Evolutionary conservation across 352 stramenopile species (phyloP), one percentile per base, ranked within the genome.

Genomic region (Thraustochytrium striatum): DNA sequence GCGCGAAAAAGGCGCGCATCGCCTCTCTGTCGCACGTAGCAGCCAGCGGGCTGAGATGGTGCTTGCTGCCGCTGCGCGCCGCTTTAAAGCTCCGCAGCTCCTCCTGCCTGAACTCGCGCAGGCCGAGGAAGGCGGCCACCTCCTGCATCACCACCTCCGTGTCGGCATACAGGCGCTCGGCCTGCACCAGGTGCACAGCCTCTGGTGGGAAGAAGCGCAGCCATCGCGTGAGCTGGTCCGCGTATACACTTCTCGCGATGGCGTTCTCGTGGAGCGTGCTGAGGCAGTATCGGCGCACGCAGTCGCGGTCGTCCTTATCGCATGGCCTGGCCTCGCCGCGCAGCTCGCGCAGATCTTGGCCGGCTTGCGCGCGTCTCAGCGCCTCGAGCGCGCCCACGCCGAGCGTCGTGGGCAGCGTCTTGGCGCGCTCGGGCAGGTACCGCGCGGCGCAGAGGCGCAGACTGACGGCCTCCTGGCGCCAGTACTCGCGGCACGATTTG

Each of bases 181-280:
- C 28, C 7, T 73, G 62, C 11, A 73, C 62, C 28, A 73, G 11
- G 21, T 39, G 28, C 1, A 73, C n/a, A 5, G 9, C 32, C 44
- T 73, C 62, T 25, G 62, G 1, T 19, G 62, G 33, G 1, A 73
- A 75, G 62, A 73, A 38, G 9, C 21, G 11, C 32, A 73, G 38
- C 62, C 62, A 73, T 16, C 62, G 62, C 39, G 44, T 36, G 47
- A 73, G 28, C 62, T 73, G 62, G 44, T 73, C 62, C 8, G 62
- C 62, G 35, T 73, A 73, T 28, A 73, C 25, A n/a, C 39, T 62
- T 8, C 62, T 13, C 28, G 25, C 62, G 11, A 73, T 32, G 0
- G 9, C 62, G n/a, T n/a, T 36, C 38, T 73, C 62, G 13, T 30
- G 28, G 21, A 32, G 16, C 47, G 62, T 72, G 28, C 41, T 35